Percentiles rank a stretch among this genome's conserved stretches.
These are phyloP conservation scores for Arthrobotrys entomopaga DNA, from an alignment of 2,329 filamentous ascomycete species.

Conservation along the genomic window DNA sequence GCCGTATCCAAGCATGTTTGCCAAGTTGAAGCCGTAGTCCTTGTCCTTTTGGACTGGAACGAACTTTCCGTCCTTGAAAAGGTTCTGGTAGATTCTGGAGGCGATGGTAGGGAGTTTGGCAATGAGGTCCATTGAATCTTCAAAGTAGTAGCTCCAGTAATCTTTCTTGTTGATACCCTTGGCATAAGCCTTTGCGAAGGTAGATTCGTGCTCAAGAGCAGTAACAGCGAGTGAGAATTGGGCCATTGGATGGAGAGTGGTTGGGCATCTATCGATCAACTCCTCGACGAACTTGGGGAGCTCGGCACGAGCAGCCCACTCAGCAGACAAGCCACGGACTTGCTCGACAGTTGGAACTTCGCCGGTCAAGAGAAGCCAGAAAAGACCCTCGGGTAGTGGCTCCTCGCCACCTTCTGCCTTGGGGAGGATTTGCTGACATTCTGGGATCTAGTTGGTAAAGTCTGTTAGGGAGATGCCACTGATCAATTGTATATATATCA, in stretches of 20 bases:
- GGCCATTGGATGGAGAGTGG: slow-evolving; percentile 98
- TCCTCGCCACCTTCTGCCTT: slow-evolving; percentile 97
- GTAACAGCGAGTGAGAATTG: slow-evolving; percentile 98
- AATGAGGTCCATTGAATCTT: slow-evolving; percentile 99
- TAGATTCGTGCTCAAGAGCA: slow-evolving; percentile 97
- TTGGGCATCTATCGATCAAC: slow-evolving; percentile 99
- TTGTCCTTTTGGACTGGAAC: slow-evolving; percentile 96
- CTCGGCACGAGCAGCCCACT: slow-evolving; percentile 97
- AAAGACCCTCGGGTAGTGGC: slow-evolving; percentile 98
- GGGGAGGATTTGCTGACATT: slow-evolving; percentile 96
- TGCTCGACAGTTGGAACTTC: slow-evolving; percentile 98
- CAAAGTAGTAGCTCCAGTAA: slow-evolving; percentile 99
- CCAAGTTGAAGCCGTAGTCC: slow-evolving; percentile 99
- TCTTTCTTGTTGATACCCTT: slow-evolving; percentile 99
- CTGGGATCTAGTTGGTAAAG: slow-evolving; percentile 74
- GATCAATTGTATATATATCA: background rate
- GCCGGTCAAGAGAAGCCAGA: slow-evolving; percentile 98
- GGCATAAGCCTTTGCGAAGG: slow-evolving; percentile 97
- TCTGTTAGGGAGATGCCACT: background rate
- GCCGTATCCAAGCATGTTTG: slow-evolving; percentile 97
- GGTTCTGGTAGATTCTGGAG: slow-evolving; percentile 98
- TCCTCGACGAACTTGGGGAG: slow-evolving; percentile 98
- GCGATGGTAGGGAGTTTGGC: slow-evolving; percentile 99
- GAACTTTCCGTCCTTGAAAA: slow-evolving; percentile 99
- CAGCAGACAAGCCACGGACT: slow-evolving; percentile 95